Conservation (phyloP, 352 stramenopile genomes). For the Phytophthora citricola region DNA sequence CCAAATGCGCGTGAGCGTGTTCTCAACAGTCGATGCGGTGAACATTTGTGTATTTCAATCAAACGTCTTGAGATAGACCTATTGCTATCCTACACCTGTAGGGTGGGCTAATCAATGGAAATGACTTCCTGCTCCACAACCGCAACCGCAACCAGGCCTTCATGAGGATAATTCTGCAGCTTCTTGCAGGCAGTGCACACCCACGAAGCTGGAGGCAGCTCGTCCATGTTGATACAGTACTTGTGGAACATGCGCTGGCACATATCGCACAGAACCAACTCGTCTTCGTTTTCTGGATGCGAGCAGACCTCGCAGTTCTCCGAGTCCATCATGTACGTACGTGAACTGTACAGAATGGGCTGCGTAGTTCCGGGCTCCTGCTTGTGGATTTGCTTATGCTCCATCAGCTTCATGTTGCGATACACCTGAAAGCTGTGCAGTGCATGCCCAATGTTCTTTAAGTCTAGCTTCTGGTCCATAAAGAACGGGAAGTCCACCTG, state of each 20-base stretch:
- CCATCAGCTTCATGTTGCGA: constrained; percentile 84
- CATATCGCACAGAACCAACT: constrained; percentile 82
- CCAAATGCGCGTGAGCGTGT: constrained; percentile 28
- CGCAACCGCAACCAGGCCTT: constrained; percentile 56
- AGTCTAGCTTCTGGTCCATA: constrained; percentile 77
- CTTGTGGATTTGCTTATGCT: constrained; percentile 76
- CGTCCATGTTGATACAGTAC: constrained; percentile 81
- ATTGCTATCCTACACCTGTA: constrained; percentile 11
- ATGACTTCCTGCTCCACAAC: constrained; percentile 65
- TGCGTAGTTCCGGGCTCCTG: constrained; percentile 63
- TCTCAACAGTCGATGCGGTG: constrained; percentile 11
- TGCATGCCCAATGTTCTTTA: constrained; percentile 87
- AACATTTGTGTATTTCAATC: constrained; percentile 38
- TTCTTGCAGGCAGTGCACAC: constrained; percentile 79
- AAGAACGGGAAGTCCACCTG: constrained; percentile 84
- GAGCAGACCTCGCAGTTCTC: constrained; percentile 76
- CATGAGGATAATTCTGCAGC: constrained; percentile 65
- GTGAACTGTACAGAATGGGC: constrained; percentile 68
- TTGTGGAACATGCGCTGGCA: constrained; percentile 88
- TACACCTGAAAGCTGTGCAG: constrained; percentile 85
- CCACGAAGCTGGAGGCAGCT: constrained; percentile 80
- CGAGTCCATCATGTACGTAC: constrained; percentile 78
- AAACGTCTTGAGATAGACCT: constrained; percentile 22
- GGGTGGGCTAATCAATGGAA: constrained; percentile 59
- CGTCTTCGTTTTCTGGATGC: constrained; percentile 63